phyloP scores from a whole-genome alignment of 768 basidiomycete genomes.

The Suillus paluster region DNA sequence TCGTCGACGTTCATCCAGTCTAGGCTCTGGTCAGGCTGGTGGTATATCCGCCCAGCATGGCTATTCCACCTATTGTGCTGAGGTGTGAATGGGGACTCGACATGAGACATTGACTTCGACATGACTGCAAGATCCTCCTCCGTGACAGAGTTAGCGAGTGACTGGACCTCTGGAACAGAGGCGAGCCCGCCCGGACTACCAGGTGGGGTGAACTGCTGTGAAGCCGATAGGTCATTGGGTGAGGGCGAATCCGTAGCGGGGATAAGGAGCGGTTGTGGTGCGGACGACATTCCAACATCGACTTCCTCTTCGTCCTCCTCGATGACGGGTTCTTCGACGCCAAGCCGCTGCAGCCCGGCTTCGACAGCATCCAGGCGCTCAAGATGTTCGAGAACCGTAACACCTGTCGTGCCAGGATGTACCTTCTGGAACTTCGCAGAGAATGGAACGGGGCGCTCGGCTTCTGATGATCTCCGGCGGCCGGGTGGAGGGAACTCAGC shows the following conservation, averaged over 20 bases:
- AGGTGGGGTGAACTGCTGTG: constrained; percentile 57
- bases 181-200: constrained; percentile 55
- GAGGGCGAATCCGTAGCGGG: constrained; percentile 34
- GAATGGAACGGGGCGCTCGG: constrained; percentile 79
- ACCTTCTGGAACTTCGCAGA: constrained; percentile 83
- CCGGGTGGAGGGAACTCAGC: constrained; percentile 79
- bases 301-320: constrained; percentile 57
- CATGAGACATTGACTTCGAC: constrained; percentile 78
- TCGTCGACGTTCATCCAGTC: constrained; percentile 52
- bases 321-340: constrained; percentile 56
- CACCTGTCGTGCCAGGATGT: constrained; percentile 86
- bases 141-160: constrained; percentile 56
- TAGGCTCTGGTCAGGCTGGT: constrained; percentile 37
- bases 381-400: constrained; percentile 82
- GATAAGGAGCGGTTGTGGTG: constrained; percentile 26
- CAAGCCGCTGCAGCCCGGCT: constrained; percentile 76
- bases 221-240: constrained; percentile 31
- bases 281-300: constrained; percentile 64
- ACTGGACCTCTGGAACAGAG: constrained; percentile 59
- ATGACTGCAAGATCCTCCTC: constrained; percentile 75
- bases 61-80: constrained; percentile 42
- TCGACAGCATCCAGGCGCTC: constrained; percentile 86
- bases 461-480: constrained; percentile 63
- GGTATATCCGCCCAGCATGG: constrained; percentile 29
- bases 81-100: constrained; percentile 53